Conservation (phyloP, 2,329 filamentous ascomycete species). For the Fusarium incarnatum region DNA sequence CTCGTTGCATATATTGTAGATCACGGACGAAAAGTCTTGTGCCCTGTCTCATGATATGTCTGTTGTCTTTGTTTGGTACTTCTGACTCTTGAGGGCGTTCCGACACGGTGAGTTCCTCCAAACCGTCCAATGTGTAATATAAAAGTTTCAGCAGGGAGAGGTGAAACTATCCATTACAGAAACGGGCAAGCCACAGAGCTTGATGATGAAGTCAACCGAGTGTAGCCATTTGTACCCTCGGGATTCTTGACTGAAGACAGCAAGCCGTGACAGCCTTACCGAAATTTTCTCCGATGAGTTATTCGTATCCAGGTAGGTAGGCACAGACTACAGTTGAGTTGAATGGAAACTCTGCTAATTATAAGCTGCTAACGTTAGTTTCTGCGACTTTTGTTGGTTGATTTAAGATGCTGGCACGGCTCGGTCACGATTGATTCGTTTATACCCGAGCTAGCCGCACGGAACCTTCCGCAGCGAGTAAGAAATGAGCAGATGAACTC, state of each 20-base stretch:
- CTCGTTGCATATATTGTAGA: neutral
- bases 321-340: neutral
- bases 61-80: neutral
- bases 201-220: neutral
- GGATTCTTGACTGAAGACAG: neutral
- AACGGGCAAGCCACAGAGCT: neutral
- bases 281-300: neutral
- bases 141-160: neutral
- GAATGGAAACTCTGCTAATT: neutral
- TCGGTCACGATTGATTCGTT: neutral
- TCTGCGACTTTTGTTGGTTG: neutral
- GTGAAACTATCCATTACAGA: neutral
- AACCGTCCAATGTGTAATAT: neutral
- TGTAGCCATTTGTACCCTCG: neutral
- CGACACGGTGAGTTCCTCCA: neutral
- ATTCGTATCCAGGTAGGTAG: neutral
- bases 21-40: neutral
- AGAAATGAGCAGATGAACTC: neutral
- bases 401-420: neutral
- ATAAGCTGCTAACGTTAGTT: neutral
- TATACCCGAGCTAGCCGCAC: constrained; percentile 1
- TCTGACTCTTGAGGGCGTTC: neutral
- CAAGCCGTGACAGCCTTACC: neutral
- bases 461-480: constrained; percentile 1
- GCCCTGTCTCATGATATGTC: neutral